Conservation (phyloP, 495 filamentous ascomycete species). For the Talaromyces thailandensis region DNA sequence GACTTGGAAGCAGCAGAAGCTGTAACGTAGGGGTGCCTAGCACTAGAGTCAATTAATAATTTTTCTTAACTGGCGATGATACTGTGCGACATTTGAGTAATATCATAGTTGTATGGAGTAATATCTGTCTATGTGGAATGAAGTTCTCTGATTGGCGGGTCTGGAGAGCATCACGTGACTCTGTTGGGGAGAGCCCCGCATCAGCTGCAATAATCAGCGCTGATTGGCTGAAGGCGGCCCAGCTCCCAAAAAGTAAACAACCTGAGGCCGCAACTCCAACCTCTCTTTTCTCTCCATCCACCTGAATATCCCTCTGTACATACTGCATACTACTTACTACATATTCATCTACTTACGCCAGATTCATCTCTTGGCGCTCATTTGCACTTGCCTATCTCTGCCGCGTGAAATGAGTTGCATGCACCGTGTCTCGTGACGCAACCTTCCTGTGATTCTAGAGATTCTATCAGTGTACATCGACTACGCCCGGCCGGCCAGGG, state of each 20-base stretch:
- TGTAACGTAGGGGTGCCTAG: conserved; percentile 14
- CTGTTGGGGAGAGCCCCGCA: not conserved
- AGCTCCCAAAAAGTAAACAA: not conserved
- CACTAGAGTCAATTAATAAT: not conserved
- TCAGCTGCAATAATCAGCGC: not conserved
- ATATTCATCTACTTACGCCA: not conserved
- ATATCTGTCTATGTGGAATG: too few species aligned
- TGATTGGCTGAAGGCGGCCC: not conserved
- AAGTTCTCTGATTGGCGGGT: not conserved
- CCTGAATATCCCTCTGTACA: not conserved
- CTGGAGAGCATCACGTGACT: not conserved
- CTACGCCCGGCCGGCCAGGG: not conserved
- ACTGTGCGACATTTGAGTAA: too few species aligned
- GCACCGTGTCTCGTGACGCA: not conserved
- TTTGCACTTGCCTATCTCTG: not conserved
- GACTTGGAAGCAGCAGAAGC: conserved; percentile 32
- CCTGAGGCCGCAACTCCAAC: not conserved
- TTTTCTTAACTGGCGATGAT: too few species aligned
- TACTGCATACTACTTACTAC: not conserved
- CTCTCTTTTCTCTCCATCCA: not conserved
- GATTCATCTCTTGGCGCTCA: not conserved
- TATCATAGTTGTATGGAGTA: too few species aligned
- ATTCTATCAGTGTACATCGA: too few species aligned
- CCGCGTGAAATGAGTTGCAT: not conserved
- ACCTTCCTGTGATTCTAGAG: not conserved